A percentile compares a stretch with the other conserved stretches of the same genome.
Evolutionary conservation across 805 yeast species (phyloP).

Genomic region (Phaffomyces thermotolerans): DNA sequence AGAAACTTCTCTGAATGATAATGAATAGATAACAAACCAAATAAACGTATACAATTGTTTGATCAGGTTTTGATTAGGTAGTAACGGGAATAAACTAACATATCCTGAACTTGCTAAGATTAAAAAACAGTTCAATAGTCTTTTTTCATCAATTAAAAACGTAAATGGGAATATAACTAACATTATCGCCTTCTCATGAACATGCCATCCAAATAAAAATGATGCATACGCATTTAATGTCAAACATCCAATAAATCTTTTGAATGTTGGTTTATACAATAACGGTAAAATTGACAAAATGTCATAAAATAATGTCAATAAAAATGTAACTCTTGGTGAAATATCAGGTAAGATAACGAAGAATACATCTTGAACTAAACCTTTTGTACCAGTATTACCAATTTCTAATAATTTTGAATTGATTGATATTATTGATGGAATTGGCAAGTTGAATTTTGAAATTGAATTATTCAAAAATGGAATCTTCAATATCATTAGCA

Average conservation of each 20-base stretch:
- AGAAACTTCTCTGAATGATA: constrained; percentile 65
- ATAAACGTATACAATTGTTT: constrained; percentile 71
- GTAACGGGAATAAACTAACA: constrained; percentile 80
- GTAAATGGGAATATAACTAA: constrained; percentile 82
- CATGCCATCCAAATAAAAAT: constrained; percentile 97
- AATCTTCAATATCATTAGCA: constrained; percentile 38
- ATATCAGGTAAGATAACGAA: constrained; percentile 78
- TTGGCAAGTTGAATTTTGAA: constrained; percentile 25
- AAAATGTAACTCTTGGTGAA: constrained; percentile 68
- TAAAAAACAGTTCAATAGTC: constrained; percentile 65
- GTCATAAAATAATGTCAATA: constrained; percentile 81
- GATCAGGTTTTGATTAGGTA: constrained; percentile 72
- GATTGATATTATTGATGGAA: constrained; percentile 27
- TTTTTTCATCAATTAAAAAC: constrained; percentile 62
- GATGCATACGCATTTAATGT: constrained; percentile 89
- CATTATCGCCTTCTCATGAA: constrained; percentile 95
- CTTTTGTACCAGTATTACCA: constrained; percentile 57
- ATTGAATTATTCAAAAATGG: constrained; percentile 35
- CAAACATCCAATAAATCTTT: constrained; percentile 74
- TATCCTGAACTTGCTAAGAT: constrained; percentile 74
- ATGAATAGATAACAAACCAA: constrained; percentile 76
- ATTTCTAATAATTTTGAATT: constrained; percentile 26
- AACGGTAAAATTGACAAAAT: constrained; percentile 67
- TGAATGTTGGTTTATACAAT: constrained; percentile 62
- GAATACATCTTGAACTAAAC: constrained; percentile 85